phyloP scores from a whole-genome alignment of 2,329 filamentous ascomycete species.

The Botryosphaeria dothidea region DNA sequence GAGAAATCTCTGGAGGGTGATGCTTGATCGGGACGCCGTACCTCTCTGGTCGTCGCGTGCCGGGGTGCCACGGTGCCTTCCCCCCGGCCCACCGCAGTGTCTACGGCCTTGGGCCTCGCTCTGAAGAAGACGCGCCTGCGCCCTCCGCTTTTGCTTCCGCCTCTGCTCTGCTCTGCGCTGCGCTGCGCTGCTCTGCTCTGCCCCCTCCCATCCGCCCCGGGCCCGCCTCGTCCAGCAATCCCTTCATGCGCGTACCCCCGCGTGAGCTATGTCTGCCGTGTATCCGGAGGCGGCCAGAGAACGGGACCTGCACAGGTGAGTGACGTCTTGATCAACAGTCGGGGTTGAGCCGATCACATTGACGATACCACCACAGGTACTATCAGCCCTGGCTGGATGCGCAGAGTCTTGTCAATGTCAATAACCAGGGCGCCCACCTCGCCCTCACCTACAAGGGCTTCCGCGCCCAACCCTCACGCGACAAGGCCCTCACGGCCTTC shows the following conservation, averaged over 20 bases:
- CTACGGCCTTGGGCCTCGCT: not conserved
- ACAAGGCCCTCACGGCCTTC: conserved; percentile 34
- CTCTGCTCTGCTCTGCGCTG: not conserved
- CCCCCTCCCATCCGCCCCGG: not conserved
- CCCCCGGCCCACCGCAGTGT: not conserved
- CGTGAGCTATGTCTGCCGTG: conserved; percentile 5
- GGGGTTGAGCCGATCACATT: conserved; percentile 3
- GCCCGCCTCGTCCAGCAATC: not conserved
- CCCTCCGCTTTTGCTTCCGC: not conserved
- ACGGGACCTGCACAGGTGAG: conserved; percentile 20
- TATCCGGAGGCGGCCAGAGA: conserved; percentile 21
- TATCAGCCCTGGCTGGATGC: conserved; percentile 39
- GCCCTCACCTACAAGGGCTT: conserved; percentile 30
- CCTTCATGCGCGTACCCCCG: not conserved
- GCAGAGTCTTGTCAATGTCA: conserved; percentile 32
- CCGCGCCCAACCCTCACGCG: conserved; percentile 24
- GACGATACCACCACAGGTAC: conserved; percentile 26
- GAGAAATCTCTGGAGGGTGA: not conserved
- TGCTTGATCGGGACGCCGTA: not conserved
- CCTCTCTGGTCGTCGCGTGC: not conserved
- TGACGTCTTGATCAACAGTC: conserved; percentile 1
- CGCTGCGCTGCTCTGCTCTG: not conserved
- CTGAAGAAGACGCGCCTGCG: not conserved
- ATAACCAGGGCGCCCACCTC: conserved; percentile 28
- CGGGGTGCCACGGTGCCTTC: not conserved